These are phyloP conservation scores for Cadophora sp. DNA, from an alignment of 2,329 filamentous ascomycete genomes.

Conservation along the genomic window DNA sequence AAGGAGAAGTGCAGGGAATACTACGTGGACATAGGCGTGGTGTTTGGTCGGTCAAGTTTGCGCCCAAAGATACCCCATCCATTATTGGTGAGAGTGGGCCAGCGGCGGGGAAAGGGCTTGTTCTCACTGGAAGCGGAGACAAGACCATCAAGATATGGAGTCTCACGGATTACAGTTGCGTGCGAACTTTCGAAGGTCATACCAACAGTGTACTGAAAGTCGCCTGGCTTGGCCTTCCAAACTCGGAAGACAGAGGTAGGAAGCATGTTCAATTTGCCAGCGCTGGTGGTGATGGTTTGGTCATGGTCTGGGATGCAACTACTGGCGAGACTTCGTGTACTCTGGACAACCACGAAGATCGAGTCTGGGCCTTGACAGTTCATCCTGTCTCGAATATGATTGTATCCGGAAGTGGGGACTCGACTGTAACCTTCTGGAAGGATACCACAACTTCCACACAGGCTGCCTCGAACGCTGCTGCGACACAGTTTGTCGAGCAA, in stretches of 20 bases:
- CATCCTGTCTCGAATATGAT: constrained; percentile 74
- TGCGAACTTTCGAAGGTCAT: constrained; percentile 94
- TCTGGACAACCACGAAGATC: constrained; percentile 94
- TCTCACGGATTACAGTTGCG: constrained; percentile 87
- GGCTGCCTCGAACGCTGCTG: constrained; percentile 73
- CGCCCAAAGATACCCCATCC: constrained; percentile 76
- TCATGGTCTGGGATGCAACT: constrained; percentile 94
- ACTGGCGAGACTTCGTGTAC: constrained; percentile 86
- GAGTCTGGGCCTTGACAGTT: constrained; percentile 88
- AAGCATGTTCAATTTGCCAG: constrained; percentile 77
- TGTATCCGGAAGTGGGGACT: constrained; percentile 90
- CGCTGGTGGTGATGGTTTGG: constrained; percentile 90
- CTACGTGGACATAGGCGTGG: constrained; percentile 91
- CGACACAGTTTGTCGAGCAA: constrained; percentile 84
- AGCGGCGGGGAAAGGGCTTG: constrained; percentile 78
- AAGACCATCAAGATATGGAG: constrained; percentile 98
- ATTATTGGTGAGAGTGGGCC: constrained; percentile 75
- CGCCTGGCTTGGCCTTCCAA: constrained; percentile 74
- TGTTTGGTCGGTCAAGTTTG: constrained; percentile 95
- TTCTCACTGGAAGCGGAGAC: constrained; percentile 92
- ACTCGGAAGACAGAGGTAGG: constrained; percentile 56
- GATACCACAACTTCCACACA: constrained; percentile 87
- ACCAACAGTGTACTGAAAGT: constrained; percentile 96
- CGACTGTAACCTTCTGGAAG: constrained; percentile 93
- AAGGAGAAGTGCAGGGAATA: constrained; percentile 90